Conservation (phyloP, 768 basidiomycete genomes). For the Mycena olivaceomarginata region DNA sequence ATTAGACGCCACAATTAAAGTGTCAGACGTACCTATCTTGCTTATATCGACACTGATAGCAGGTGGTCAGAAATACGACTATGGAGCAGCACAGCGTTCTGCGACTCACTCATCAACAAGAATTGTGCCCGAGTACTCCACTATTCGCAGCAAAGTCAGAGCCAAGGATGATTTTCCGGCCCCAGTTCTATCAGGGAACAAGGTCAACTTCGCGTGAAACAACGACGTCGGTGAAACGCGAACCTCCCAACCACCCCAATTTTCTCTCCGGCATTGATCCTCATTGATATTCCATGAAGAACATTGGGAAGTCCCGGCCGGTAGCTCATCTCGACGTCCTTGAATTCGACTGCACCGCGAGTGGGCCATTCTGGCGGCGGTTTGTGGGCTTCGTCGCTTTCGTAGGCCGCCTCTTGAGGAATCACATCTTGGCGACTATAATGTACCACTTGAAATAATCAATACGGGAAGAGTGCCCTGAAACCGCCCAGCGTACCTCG, state of each 20-base stretch:
- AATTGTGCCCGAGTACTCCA: slow-evolving; percentile 81
- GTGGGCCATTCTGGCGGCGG: slow-evolving; percentile 80
- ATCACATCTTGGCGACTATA: slow-evolving; percentile 72
- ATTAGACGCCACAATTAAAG: no score
- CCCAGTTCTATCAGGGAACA: slow-evolving; percentile 63
- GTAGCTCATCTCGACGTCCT: slow-evolving; percentile 77
- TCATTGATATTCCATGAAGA: slow-evolving; percentile 76
- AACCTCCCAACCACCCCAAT: slow-evolving; percentile 83
- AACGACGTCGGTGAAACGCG: neutral
- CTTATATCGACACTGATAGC: slow-evolving; percentile 75
- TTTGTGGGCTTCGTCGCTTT: slow-evolving; percentile 68
- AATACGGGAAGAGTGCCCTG: neutral
- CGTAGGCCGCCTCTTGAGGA: slow-evolving; percentile 80
- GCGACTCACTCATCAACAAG: slow-evolving; percentile 74
- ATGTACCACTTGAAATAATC: slow-evolving; percentile 63
- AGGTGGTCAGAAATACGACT: slow-evolving; percentile 29
- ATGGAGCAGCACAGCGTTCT: neutral
- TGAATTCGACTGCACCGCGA: slow-evolving; percentile 76
- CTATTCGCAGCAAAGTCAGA: slow-evolving; percentile 79
- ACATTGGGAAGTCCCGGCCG: slow-evolving; percentile 84
- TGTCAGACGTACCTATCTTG: slow-evolving; percentile 67
- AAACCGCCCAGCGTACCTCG: slow-evolving; percentile 56
- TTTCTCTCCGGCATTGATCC: slow-evolving; percentile 82
- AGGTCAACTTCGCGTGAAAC: slow-evolving; percentile 29
- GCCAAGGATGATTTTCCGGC: slow-evolving; percentile 80